A percentile compares a stretch with the other conserved stretches of the same genome.
These are phyloP conservation scores for Musa balbisiana DNA, from an alignment of 202 grass and related monocot species.

Conservation along the genomic window DNA sequence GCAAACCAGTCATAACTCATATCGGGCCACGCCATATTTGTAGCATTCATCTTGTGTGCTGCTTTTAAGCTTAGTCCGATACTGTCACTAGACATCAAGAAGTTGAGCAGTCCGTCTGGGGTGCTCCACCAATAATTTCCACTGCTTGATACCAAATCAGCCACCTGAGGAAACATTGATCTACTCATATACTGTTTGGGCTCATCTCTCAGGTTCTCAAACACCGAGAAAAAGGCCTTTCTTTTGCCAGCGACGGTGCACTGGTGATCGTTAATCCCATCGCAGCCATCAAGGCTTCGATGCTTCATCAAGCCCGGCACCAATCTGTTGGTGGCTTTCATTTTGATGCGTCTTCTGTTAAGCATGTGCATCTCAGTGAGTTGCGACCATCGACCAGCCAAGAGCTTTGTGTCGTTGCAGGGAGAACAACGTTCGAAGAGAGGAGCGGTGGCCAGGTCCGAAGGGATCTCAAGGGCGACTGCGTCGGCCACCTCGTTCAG, in stretches of 20 bases:
- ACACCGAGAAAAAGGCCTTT: slow-evolving; percentile 45
- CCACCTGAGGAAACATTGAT: slow-evolving; percentile 11
- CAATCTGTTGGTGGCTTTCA: slow-evolving; percentile 27
- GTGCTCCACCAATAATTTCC: neutral
- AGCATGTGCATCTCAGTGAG: slow-evolving; percentile 48
- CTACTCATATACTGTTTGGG: slow-evolving; percentile 45
- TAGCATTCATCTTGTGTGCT: slow-evolving; percentile 30
- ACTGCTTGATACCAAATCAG: neutral
- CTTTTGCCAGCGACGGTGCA: slow-evolving; percentile 17
- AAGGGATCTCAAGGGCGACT: slow-evolving; percentile 40
- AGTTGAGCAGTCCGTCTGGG: slow-evolving; percentile 41
- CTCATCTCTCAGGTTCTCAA: slow-evolving; percentile 23
- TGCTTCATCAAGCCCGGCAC: neutral
- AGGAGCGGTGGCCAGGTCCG: slow-evolving; percentile 38
- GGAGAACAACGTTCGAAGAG: slow-evolving; percentile 38
- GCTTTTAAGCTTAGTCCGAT: slow-evolving; percentile 54
- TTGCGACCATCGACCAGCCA: slow-evolving; percentile 42
- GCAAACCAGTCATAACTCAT: slow-evolving; percentile 58
- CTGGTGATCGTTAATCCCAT: neutral
- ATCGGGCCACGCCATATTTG: slow-evolving; percentile 50
- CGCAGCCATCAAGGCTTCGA: slow-evolving; percentile 2
- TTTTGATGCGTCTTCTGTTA: slow-evolving; percentile 31
- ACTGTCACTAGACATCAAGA: slow-evolving; percentile 32
- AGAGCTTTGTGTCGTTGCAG: slow-evolving; percentile 35
- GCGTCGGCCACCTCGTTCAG: slow-evolving; percentile 47